Evolutionary conservation across 1,139 yeast species (phyloP).

Genomic region (Candida tunisiensis): DNA sequence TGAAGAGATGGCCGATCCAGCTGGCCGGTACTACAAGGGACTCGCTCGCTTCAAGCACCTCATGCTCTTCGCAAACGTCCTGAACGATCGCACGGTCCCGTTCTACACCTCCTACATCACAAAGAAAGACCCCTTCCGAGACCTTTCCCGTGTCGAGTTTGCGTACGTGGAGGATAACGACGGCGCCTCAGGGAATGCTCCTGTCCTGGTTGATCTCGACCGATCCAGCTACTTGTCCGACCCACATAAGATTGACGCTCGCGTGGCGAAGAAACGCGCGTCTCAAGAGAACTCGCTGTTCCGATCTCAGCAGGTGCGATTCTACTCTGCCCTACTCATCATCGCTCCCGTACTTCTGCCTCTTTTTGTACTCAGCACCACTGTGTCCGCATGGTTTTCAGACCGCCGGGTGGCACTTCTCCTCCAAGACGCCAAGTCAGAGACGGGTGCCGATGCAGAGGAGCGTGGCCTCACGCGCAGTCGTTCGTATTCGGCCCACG

Average conservation of each 20-base stretch:
- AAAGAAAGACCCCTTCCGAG: conserved; percentile 28
- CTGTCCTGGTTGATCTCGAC: conserved; percentile 13
- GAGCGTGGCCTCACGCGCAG: too few relatives aligned
- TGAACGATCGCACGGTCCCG: conserved; percentile 54
- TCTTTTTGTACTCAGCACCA: too few relatives aligned
- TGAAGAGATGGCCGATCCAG: conserved; percentile 38
- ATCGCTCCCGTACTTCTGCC: too few relatives aligned
- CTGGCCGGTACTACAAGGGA: conserved; percentile 34
- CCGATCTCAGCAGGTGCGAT: too few relatives aligned
- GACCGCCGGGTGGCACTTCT: too few relatives aligned
- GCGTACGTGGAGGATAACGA: conserved; percentile 4
- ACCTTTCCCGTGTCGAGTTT: conserved; percentile 10
- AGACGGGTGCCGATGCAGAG: too few relatives aligned
- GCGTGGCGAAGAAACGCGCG: too few relatives aligned
- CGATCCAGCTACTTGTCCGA: conserved; percentile 6
- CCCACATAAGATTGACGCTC: conserved; percentile 1
- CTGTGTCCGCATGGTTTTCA: too few relatives aligned
- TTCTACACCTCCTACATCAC: conserved; percentile 35
- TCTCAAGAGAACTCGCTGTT: too few relatives aligned
- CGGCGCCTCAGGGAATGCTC: conserved; percentile 2
- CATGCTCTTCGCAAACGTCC: conserved; percentile 51
- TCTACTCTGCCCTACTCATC: too few relatives aligned
- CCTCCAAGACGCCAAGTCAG: too few relatives aligned
- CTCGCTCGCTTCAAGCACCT: conserved; percentile 39
- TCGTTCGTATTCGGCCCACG: too few relatives aligned